These are phyloP conservation scores for Gynochthodes officinalis DNA, from an alignment of 257 asterid species.

Conservation along the genomic window DNA sequence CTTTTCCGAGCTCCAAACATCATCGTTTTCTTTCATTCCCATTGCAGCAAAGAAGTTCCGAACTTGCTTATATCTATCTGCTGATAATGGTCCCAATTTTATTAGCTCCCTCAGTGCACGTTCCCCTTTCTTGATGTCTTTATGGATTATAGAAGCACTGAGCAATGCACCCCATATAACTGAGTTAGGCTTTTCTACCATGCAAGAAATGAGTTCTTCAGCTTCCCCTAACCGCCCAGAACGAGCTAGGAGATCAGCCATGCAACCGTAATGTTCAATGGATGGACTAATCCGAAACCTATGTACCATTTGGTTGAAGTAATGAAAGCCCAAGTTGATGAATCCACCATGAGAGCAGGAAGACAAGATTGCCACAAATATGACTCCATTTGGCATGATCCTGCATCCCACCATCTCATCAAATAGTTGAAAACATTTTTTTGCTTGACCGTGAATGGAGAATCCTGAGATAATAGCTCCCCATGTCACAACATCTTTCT, in stretches of 20 bases:
- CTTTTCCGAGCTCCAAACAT: constrained; percentile 2
- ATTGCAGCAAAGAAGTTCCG: constrained; percentile 13
- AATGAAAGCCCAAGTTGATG: constrained; percentile 21
- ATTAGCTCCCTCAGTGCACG: constrained; percentile 11
- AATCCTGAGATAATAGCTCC: constrained; percentile 31
- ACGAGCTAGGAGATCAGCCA: constrained; percentile 31
- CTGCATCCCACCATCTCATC: constrained; percentile 22
- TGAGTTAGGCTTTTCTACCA: constrained; percentile 24
- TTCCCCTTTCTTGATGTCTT: constrained; percentile 22
- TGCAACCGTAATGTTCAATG: constrained; percentile 35
- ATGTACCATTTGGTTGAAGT: constrained; percentile 24
- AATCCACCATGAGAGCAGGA: constrained; percentile 34
- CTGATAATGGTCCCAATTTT: constrained; percentile 16
- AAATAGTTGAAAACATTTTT: constrained; percentile 22
- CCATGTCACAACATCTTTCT: constrained; percentile 31
- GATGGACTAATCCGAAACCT: constrained; percentile 24
- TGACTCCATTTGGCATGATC: constrained; percentile 20
- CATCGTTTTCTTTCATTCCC: constrained; percentile 14
- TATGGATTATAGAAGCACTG: constrained; percentile 25
- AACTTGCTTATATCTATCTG: constrained; percentile 27
- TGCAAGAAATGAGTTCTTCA: constrained; percentile 21
- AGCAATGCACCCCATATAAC: constrained; percentile 32
- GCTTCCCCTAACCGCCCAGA: constrained; percentile 19
- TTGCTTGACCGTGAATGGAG: constrained; percentile 22
- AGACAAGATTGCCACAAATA: constrained; percentile 25